These are phyloP conservation scores for Kalanchoe fedtschenkoi DNA, from an alignment of 164 flowering plant genomes.

Conservation along the genomic window DNA sequence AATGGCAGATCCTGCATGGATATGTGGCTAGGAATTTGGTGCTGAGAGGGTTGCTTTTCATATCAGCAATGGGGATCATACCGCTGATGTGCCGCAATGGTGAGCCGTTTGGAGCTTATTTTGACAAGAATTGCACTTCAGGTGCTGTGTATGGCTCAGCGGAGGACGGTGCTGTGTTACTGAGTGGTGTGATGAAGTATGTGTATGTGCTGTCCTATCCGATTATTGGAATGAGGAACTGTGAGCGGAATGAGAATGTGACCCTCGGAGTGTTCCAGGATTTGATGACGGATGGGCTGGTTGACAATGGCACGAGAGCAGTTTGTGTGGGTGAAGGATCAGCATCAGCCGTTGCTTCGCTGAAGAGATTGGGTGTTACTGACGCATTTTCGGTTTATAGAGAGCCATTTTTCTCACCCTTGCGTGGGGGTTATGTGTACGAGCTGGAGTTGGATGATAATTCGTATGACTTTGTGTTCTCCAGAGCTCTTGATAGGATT, in stretches of 20 bases:
- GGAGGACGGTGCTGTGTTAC: conserved; percentile 7
- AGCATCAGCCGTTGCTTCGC: conserved; percentile 26
- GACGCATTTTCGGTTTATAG: conserved; percentile 24
- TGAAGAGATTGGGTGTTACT: conserved; percentile 47
- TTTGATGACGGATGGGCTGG: conserved; percentile 40
- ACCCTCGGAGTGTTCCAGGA: conserved; percentile 39
- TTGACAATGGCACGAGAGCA: conserved; percentile 33
- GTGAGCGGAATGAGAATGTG: conserved; percentile 22
- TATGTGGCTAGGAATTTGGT: conserved; percentile 39
- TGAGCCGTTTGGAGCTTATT: conserved; percentile 14
- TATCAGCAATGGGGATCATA: conserved; percentile 31
- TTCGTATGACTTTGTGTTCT: conserved; percentile 70
- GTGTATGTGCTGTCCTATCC: conserved; percentile 13
- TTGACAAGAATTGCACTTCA: conserved; percentile 19
- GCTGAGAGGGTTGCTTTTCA: conserved; percentile 32
- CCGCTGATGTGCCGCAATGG: conserved; percentile 26
- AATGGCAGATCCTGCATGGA: conserved; percentile 42
- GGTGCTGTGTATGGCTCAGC: conserved; percentile 8
- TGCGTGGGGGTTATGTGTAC: conserved; percentile 26
- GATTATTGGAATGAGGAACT: conserved; percentile 14
- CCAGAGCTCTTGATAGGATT: conserved; percentile 48
- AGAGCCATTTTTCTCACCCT: conserved; percentile 36
- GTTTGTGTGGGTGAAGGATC: conserved; percentile 79
- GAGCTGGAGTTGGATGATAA: conserved; percentile 44
- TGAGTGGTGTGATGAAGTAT: conserved; percentile 18